Conservation (phyloP, 805 yeast species). For the Candida parachauliodes region DNA sequence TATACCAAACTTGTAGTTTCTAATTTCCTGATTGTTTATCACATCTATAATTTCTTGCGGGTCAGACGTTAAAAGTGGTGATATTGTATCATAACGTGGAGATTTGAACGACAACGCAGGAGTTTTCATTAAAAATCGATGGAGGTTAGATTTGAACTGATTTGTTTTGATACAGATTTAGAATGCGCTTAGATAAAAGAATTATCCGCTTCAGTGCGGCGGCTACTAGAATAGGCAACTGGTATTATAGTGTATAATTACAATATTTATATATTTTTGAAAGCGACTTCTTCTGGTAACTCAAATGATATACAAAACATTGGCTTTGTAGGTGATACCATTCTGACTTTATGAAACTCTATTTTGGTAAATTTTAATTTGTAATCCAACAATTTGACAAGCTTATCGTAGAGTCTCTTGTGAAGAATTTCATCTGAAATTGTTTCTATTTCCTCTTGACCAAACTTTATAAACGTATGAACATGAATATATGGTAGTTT, state of each 20-base stretch:
- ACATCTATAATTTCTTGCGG: slow-evolving; percentile 28
- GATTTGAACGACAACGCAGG: slow-evolving; percentile 1
- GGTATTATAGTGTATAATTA: background rate
- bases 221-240: background rate
- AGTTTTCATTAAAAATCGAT: background rate
- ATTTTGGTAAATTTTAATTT: slow-evolving; percentile 47
- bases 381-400: slow-evolving; percentile 42
- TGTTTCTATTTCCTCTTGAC: slow-evolving; percentile 62
- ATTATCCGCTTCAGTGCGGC: background rate
- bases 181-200: background rate
- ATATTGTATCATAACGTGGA: background rate
- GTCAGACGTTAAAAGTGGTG: slow-evolving; percentile 5
- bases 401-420: slow-evolving; percentile 55
- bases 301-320: slow-evolving; percentile 87
- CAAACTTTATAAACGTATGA: slow-evolving; percentile 89
- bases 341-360: slow-evolving; percentile 79
- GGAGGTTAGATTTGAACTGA: background rate
- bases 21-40: slow-evolving; percentile 39
- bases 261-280: slow-evolving; percentile 19
- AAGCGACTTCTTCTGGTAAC: slow-evolving; percentile 68
- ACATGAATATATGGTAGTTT: slow-evolving; percentile 75
- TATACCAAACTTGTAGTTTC: slow-evolving; percentile 44
- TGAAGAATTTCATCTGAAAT: slow-evolving; percentile 68
- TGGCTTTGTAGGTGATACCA: slow-evolving; percentile 94
- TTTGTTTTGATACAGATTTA: no score